Evolutionary conservation across 2,329 filamentous ascomycete species (phyloP), one percentile per base, ranked within the genome.

Genomic region (Cercospora zeae-maydis): DNA sequence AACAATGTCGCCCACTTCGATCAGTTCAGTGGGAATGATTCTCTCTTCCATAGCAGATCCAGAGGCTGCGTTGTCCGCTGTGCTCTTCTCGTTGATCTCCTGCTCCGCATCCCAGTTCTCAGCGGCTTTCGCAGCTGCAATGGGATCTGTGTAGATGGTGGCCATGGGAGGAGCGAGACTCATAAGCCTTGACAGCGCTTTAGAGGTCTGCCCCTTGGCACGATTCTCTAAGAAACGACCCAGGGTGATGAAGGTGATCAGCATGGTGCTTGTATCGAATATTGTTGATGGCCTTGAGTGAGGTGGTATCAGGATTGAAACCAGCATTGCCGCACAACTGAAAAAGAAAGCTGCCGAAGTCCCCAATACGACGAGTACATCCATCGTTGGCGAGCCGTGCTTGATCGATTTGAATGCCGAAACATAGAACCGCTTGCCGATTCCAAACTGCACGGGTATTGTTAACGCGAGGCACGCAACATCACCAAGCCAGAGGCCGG

Each of bases 201-300:
- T 95, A 4, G 93, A 97, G 0, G 95, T 99, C 78, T 98, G 91
- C 0, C 95, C 95, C 79, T 98, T 99, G 58, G 95, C 95, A 16
- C 88, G 83, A 74, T 98, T 99, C 78, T 99, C 95, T 16, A 99
- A 79, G 79, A 90, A 99, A 36, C 95, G 88, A 3, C 95, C 92
- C 2, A 99, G 79, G 1, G 90, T 92, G 75, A 97, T 92, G 75
- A 99, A 98, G 0, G 92, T 96, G 75, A 99, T 93, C 57, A 99
- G 83, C 95, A 98, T 99, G 21, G 92, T 96, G 77, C 93, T 97
- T 1, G 95, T 99, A 74, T 99, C 95, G 72, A 99, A 99, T 14
- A 97, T 90, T 1, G 92, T 97, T 66, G 86, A 88, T 0, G 95
- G 95, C 53, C 91, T 86, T 2, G 83, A 85, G 74, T 98, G 92